Base-by-base conservation (phyloP, 352 stramenopile species). In the Blastocystis hominis region DNA sequence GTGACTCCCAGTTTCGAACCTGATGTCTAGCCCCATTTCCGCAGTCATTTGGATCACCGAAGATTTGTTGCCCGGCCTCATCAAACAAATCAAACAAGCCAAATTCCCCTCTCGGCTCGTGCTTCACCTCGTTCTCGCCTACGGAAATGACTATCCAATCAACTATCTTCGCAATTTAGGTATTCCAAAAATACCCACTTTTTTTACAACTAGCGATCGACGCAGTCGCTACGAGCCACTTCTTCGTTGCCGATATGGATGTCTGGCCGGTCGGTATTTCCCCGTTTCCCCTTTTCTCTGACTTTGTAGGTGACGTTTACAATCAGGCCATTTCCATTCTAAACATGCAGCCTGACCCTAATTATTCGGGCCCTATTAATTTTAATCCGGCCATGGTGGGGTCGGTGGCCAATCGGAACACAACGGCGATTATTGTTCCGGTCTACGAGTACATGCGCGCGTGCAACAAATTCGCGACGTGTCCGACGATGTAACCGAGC, bases 221-320 rank as follows among this genome's bases (percentile, higher is more conserved):
- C 36, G 54, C 44, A n/a, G 77, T 55, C 0, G 17, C 77, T 5
- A 87, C 77, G 24, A 64, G 24, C 9, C 77, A 87, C 24, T 87
- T 87, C 36, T 87, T 64, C 38, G 10, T 87, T 1, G 44, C 53
- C n/a, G 77, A 87, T 59, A 87, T 87, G 77, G 77, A 87, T 47
- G 63, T 87, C 0, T 87, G 77, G 77, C 77, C 77, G 4, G 1
- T 50, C 3, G 34, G 77, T 87, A 54, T 1, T 3, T 17, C 77
- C 46, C 54, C 34, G 0, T 7, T 3, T 4, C 15, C 15, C 7
- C 9, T 56, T 36, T 84, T n/a, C 17, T 53, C 40, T 5, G 4
- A n/a, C n/a, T n/a, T n/a, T 20, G 30, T 72, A 59, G 50, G 50
- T n/a, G 50, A 59, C n/a, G 10, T 47, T 17, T 72, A 72, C 38